Base-by-base conservation (phyloP, 129 eudicot species). In the Flaveria robusta region DNA sequence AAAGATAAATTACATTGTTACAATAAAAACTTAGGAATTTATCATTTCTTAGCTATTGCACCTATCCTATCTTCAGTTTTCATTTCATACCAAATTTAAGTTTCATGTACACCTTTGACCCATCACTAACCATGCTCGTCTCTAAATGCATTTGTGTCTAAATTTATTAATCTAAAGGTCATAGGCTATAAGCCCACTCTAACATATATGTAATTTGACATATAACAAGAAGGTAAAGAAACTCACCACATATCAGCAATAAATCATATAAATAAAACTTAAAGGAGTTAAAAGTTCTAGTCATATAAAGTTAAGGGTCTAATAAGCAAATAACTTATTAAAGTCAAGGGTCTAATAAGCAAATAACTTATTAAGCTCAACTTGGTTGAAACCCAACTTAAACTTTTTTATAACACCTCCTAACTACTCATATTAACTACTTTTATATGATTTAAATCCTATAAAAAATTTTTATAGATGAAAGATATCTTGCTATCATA, bases 291-390 rank as follows among this genome's bases (percentile, higher is more conserved):
- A 56, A 20, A 22, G 14, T 56, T 2, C 1, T 18, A 23, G 5
- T 59, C 29, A 8, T 14, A 26, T 1, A 59, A 59, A 74, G 29
- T 74, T 26, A 60, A 60, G 58, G 78, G 45, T 45, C 45, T 60
- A 20, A 74, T 37, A 59, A 39, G 41, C 78, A 74, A 74, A 58
- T 56, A 59, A 72, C 11, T 37, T 10, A n/a, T 4, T 31, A 4
- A 31, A 31, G 7, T 31, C 37, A 31, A 31, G 37, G 37, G 37
- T 43, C 27, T 60, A 19, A 60, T 39, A 74, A 24, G 43, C 78
- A 74, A 74, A 60, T 58, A 74, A 73, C 7, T 22, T 12, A 39
- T 23, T 7, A 58, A 74, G 37, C 68, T 9, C 54, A 74, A 43
- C 23, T 27, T 60, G 45, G 60, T 59, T 18, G 42, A 54, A 59